Base-by-base conservation (phyloP, 805 yeast genomes). In the Saturnispora sanitii region DNA sequence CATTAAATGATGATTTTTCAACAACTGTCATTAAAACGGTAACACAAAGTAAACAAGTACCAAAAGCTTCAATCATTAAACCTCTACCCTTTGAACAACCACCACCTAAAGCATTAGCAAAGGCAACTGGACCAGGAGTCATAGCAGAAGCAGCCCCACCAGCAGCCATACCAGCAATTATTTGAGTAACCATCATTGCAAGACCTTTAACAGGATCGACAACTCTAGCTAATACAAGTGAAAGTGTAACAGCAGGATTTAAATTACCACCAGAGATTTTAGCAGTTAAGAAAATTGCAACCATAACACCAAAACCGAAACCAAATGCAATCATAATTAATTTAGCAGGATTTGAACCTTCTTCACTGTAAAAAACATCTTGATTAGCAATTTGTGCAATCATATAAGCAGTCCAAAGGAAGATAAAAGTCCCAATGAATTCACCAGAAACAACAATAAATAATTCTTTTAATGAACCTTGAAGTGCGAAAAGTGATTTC, bases 141-240 rank as follows among this genome's bases (percentile, higher is more conserved):
- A 84, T 73, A 33, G 85, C 92, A 48, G 74, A 65, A 37, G 86
- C 94, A 34, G 86, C 90, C 60, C 85, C 94, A 42, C 90, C 94
- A 42, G 95, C 95, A 53, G 86, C 86, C 79, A 85, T 80, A 62
- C 94, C 94, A 39, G 82, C 94, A 58, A 83, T 62, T 55, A 84
- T 58, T 66, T 85, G 94, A 31, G 88, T 50, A 41, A 79, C 35
- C 61, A 74, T 62, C 77, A 80, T 75, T 42, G 81, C 58, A 18
- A 67, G 59, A 50, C 82, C 88, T 60, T 92, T 75, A 25, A 80
- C 45, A 42, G 87, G 85, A 32, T 85, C 72, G 45, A 82, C 70
- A 41, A 85, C 90, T 48, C 82, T 72, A 17, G 83, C 79, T 33
- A 82, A 64, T n/a, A 77, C 71, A 56, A 85, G 66, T 22, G 87